Evolutionary conservation across 257 asterid genomes (phyloP), one percentile per base, ranked within the genome.

Genomic region (Mentha longifolia): DNA sequence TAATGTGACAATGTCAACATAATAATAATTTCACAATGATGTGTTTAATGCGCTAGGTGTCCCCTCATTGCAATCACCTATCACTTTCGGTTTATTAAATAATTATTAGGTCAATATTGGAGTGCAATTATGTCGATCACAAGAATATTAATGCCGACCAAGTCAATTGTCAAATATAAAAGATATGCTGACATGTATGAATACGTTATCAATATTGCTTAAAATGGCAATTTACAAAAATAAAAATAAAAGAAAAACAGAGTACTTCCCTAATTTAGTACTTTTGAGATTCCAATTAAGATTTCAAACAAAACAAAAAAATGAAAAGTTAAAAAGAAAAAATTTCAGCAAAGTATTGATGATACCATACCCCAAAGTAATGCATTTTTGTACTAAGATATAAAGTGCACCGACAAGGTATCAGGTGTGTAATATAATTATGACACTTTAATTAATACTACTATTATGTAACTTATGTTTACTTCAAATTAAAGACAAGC

Each of bases 1-100:
- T 11, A 50, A 28, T 33, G 61, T 25, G 47, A 62, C 19, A 76
- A 47, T 63, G 79, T 76, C 81, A 76, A 76, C 67, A n/a, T n/a
- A 1, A 61, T 33, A 61, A 60, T 71, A 13, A 55, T 41, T 57
- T 15, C 9, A 15, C 10, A 33, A 64, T 41, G 9, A 51, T 51
- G 57, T 51, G 28, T 51, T 16, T n/a, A 73, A 68, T 45, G 35
- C 19, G 50, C 37, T 16, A 65, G 45, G 7, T 65, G 77, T 45
- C 64, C 39, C 65, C 65, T 35, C 15, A 15, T 35, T 33, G 7
- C 30, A n/a, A 33, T 60, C 66, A 60, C 30, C 39, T 37, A 10
- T 55, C 60, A 42, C 75, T 69, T 80, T 80, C 77, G 75, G 75
- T 17, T 37, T 7, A 59, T 59, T 60, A 63, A 50, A 35, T 1